Conservation (phyloP, 2,329 filamentous ascomycete species). For the Fusarium drepaniforme region DNA sequence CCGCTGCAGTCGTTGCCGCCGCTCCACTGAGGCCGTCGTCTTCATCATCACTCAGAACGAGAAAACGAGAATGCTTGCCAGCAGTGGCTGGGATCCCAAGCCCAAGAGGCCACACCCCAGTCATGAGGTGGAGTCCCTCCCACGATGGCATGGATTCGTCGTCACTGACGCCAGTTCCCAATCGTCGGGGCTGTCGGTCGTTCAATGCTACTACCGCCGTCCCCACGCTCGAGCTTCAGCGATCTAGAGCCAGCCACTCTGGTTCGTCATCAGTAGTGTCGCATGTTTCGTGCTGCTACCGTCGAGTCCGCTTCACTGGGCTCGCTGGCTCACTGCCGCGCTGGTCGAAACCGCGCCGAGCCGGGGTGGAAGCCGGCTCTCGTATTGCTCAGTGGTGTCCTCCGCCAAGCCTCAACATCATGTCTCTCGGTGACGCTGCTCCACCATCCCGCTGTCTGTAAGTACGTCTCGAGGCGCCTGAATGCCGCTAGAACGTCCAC, state of each 20-base stretch:
- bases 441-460: slow-evolving; percentile 25
- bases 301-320: slow-evolving; percentile 20
- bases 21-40: slow-evolving; percentile 5
- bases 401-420: slow-evolving; percentile 34
- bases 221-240: not conserved
- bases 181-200: slow-evolving; percentile 14
- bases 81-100: slow-evolving; percentile 33
- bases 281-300: slow-evolving; percentile 32
- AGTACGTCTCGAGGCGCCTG: slow-evolving; percentile 20
- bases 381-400: slow-evolving; percentile 27
- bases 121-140: slow-evolving; percentile 26
- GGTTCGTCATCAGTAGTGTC: slow-evolving; percentile 15
- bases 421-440: slow-evolving; percentile 20
- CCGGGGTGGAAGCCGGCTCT: slow-evolving; percentile 23
- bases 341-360: slow-evolving; percentile 25
- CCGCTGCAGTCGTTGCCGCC: slow-evolving; percentile 27
- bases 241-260: slow-evolving; percentile 17
- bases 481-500: slow-evolving; percentile 9
- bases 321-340: not conserved
- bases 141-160: slow-evolving; percentile 28
- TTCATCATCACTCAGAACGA: not conserved
- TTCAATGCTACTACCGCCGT: not conserved
- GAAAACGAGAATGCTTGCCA: slow-evolving; percentile 8
- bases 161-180: slow-evolving; percentile 37
- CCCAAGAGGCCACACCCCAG: slow-evolving; percentile 10